These are phyloP conservation scores for Clonostachys byssicola DNA, from an alignment of 2,329 filamentous ascomycete species.

Conservation along the genomic window DNA sequence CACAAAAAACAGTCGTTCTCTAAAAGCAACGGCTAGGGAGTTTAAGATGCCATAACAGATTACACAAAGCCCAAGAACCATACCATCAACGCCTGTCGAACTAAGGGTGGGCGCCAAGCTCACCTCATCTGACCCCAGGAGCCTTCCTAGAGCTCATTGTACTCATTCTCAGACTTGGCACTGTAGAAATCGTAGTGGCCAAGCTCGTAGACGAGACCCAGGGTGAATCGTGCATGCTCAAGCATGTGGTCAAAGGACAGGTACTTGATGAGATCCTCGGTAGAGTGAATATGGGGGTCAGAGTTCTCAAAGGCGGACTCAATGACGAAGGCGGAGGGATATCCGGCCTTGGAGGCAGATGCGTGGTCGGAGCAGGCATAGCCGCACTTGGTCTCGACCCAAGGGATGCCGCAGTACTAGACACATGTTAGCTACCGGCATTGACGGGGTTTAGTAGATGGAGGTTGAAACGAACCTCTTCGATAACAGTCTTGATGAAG, in stretches of 20 bases:
- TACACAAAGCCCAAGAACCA: background rate
- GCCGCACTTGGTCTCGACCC: conserved; percentile 81
- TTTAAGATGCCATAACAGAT: background rate
- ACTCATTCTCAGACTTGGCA: conserved; percentile 16
- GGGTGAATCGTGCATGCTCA: conserved; percentile 80
- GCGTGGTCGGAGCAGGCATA: conserved; percentile 80
- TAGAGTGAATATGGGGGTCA: conserved; percentile 66
- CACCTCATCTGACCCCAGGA: background rate
- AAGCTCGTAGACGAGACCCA: conserved; percentile 80
- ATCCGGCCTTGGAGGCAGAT: conserved; percentile 69
- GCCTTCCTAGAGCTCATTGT: conserved; percentile 26
- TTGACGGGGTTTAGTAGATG: background rate
- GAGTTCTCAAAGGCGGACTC: conserved; percentile 66
- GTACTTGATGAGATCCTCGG: conserved; percentile 66
- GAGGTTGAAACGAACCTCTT: conserved; percentile 26
- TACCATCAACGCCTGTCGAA: background rate
- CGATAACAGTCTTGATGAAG: conserved; percentile 88
- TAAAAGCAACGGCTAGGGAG: background rate
- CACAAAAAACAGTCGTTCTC: no score
- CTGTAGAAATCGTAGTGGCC: conserved; percentile 68
- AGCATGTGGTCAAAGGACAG: conserved; percentile 87
- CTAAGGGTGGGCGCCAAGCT: background rate
- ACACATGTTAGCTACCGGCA: background rate
- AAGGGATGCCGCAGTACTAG: conserved; percentile 87
- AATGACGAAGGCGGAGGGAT: conserved; percentile 72